A percentile compares a stretch with the other conserved stretches of the same genome.
Evolutionary conservation across 2,329 filamentous ascomycete genomes (phyloP).

Genomic region (Myriangium duriaei): DNA sequence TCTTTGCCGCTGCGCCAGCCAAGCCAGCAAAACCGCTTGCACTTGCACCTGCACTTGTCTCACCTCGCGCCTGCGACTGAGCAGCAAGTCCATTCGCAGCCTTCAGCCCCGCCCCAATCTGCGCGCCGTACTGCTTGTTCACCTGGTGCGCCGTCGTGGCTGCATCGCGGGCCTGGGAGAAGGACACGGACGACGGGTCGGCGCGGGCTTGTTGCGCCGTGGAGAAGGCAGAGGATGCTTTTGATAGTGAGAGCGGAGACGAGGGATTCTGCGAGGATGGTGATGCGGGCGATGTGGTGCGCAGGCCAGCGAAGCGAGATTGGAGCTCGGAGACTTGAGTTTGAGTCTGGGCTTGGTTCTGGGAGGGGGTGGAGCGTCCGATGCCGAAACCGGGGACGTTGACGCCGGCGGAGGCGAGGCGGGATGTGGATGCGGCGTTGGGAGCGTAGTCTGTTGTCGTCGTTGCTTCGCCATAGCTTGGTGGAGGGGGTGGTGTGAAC

Average conservation of each 20-base stretch:
- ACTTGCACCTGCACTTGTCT: background rate
- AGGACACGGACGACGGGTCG: conserved; percentile 48
- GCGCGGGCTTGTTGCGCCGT: conserved; percentile 49
- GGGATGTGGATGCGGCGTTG: conserved; percentile 28
- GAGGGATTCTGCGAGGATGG: conserved; percentile 9
- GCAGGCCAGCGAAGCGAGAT: conserved; percentile 44
- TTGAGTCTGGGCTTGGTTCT: conserved; percentile 16
- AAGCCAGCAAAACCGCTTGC: conserved; percentile 1
- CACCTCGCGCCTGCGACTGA: background rate
- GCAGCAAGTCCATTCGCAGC: conserved; percentile 6
- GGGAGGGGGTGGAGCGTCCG: conserved; percentile 26
- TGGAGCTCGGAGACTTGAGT: conserved; percentile 54
- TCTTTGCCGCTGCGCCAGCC: conserved; percentile 3
- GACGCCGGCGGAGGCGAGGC: conserved; percentile 62
- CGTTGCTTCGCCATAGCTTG: conserved; percentile 34
- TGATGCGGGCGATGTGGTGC: conserved; percentile 22
- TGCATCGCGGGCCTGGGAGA: conserved; percentile 45
- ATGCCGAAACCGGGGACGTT: conserved; percentile 71
- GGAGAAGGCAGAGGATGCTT: conserved; percentile 48
- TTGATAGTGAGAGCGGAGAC: conserved; percentile 21
- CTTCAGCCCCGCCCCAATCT: conserved; percentile 4
- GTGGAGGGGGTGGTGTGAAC: conserved; percentile 33
- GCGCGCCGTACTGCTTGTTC: conserved; percentile 51
- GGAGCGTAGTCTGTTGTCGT: conserved; percentile 40
- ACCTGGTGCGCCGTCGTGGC: conserved; percentile 56